Base-by-base conservation (phyloP, 2,329 filamentous ascomycete species). In the Biscogniauxia mediterranea region DNA sequence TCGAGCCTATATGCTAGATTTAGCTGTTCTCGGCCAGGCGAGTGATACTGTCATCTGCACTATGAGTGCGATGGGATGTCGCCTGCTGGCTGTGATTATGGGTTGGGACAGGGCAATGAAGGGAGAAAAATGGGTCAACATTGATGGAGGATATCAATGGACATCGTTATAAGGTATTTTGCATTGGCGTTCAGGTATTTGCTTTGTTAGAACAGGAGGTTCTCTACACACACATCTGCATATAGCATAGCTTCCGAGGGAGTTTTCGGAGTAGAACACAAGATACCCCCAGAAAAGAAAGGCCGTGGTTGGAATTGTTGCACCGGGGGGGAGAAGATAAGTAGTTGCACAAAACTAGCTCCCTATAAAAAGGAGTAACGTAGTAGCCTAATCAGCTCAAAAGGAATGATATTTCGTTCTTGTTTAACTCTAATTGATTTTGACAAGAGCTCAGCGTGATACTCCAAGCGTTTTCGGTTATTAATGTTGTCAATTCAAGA, bases 81-180 rank as follows among this genome's bases (percentile, higher is more conserved):
- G 91, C 21, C 70, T 96, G 57, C 73, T 96, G 64, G 92, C 85
- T 1, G 91, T 96, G 50, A 93, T 96, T 88, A 87, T 95, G 86
- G 92, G 92, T 0, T 93, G 91, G 90, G 89, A 93, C 46, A 81
- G 80, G 28, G 86, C 83, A 5, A 81, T 92, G 63, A 79, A 79
- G 38, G 74, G 81, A 19, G 82, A 80, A 1, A 80, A 81, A 52
- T 96, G 92, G 90, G 81, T 86, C 61, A 96, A 96, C 75, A 84
- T 96, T n/a, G 91, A 94, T 73, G 89, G 89, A 1, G 82, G 82
- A 13, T 87, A 83, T 67, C 80, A 80, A 13, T 92, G 89, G 89
- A 81, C 75, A 7, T 62, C 66, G 50, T 64, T 66, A 58, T 65
- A 62, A 63, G 51, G 15, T 50, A n/a, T 46, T 46, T 46, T 46